These are phyloP conservation scores for Saturnispora kantuleensis DNA, from an alignment of 805 yeast species.

Conservation along the genomic window DNA sequence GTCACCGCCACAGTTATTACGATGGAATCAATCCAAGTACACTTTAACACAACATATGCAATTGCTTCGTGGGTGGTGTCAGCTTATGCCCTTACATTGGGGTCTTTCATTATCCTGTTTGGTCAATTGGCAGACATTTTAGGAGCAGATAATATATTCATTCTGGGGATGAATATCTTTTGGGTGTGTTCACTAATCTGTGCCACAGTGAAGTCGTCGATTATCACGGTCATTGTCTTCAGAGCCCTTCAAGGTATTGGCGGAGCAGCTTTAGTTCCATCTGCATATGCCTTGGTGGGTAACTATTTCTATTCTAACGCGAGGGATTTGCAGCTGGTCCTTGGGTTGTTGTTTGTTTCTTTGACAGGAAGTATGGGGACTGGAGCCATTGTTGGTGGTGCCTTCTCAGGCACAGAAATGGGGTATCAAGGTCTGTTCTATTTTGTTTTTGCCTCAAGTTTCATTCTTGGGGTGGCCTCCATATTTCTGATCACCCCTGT, in stretches of 20 bases:
- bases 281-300: slow-evolving; percentile 16
- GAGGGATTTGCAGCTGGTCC: slow-evolving; percentile 10
- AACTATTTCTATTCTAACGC: slow-evolving; percentile 14
- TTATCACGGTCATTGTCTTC: slow-evolving; percentile 31
- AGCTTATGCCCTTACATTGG: slow-evolving; percentile 35
- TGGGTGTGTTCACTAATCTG: slow-evolving; percentile 23
- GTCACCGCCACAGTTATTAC: slow-evolving; percentile 21
- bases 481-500: slow-evolving; percentile 23
- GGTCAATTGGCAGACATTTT: slow-evolving; percentile 35
- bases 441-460: slow-evolving; percentile 26
- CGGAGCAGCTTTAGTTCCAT: slow-evolving; percentile 33
- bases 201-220: slow-evolving; percentile 27
- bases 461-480: slow-evolving; percentile 15
- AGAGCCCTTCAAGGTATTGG: slow-evolving; percentile 38
- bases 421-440: slow-evolving; percentile 33
- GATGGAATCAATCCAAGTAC: slow-evolving; percentile 24
- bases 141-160: slow-evolving; percentile 29
- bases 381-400: slow-evolving; percentile 37
- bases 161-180: slow-evolving; percentile 14
- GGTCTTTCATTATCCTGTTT: slow-evolving; percentile 33
- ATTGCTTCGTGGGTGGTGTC: slow-evolving; percentile 34
- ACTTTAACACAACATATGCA: slow-evolving; percentile 28
- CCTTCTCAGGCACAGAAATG: slow-evolving; percentile 27
- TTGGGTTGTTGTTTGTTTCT: slow-evolving; percentile 13
- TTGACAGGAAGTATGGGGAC: slow-evolving; percentile 28